Percentiles rank a stretch among this genome's conserved stretches.
Conservation (phyloP, 2,329 filamentous ascomycete genomes). For the Teratosphaeria pseudoeucalypti region DNA sequence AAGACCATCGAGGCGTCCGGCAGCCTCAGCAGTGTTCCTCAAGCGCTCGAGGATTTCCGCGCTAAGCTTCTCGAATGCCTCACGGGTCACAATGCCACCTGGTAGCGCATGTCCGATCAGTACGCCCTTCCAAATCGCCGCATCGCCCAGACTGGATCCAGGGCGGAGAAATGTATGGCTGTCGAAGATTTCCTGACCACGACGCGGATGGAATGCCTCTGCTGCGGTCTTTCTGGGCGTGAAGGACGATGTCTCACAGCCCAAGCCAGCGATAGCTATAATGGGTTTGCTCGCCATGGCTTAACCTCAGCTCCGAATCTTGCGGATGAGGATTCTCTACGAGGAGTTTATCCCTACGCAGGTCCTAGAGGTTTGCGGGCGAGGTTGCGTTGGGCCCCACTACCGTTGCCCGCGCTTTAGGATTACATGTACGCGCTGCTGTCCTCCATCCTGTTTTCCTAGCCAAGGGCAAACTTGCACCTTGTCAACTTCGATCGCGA, state of each 20-base stretch:
- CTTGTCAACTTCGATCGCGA: background rate
- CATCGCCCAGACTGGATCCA: conserved; percentile 4
- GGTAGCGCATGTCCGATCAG: conserved; percentile 10
- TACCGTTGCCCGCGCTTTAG: no score
- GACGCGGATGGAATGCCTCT: conserved; percentile 4
- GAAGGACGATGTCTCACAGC: conserved; percentile 5
- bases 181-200: conserved; percentile 1
- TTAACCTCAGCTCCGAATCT: no score
- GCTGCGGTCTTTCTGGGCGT: conserved; percentile 3
- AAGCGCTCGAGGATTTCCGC: conserved; percentile 7
- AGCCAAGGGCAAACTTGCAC: no score
- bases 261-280: conserved; percentile 4
- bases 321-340: no score
- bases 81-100: conserved; percentile 10
- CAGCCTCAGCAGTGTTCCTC: background rate
- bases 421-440: no score
- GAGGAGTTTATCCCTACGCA: no score
- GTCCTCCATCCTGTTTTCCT: no score
- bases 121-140: conserved; percentile 8
- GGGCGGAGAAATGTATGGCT: conserved; percentile 3
- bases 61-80: conserved; percentile 11
- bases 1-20: conserved; percentile 6
- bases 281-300: background rate
- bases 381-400: no score
- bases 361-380: no score